These are phyloP conservation scores for Penstemon davidsonii DNA, from an alignment of 257 asterid species.

Conservation along the genomic window DNA sequence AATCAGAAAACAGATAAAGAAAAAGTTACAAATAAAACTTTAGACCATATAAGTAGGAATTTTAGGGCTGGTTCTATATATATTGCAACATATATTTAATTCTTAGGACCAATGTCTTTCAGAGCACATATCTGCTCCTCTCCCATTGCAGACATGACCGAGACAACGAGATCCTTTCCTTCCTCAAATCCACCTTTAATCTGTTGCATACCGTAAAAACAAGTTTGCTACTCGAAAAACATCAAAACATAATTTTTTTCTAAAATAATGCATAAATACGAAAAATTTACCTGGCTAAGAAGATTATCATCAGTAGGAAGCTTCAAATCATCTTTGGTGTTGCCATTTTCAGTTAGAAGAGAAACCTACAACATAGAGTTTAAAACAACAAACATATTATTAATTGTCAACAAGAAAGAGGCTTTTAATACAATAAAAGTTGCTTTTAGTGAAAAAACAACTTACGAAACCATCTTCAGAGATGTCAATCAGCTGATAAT, in stretches of 20 bases:
- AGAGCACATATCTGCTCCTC: conserved; percentile 75
- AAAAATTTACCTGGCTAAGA: conserved; percentile 51
- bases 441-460: background rate
- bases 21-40: conserved; percentile 9
- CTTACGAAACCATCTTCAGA: conserved; percentile 46
- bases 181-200: conserved; percentile 63
- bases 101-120: conserved; percentile 65
- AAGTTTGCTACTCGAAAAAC: background rate
- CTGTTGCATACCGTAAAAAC: conserved; percentile 25
- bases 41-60: conserved; percentile 27
- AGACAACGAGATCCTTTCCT: conserved; percentile 71
- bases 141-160: conserved; percentile 75
- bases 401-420: conserved; percentile 10
- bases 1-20: background rate
- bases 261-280: too few species aligned
- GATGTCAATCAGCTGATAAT: conserved; percentile 47
- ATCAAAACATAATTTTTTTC: background rate
- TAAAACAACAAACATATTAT: background rate
- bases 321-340: conserved; percentile 71
- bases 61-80: conserved; percentile 16
- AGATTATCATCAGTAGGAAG: conserved; percentile 79
- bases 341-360: conserved; percentile 76
- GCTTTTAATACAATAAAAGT: background rate
- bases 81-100: conserved; percentile 27
- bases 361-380: conserved; percentile 49